These are phyloP conservation scores for Plasmodium inui DNA, from an alignment of 169 alveolate species.

Conservation along the genomic window DNA sequence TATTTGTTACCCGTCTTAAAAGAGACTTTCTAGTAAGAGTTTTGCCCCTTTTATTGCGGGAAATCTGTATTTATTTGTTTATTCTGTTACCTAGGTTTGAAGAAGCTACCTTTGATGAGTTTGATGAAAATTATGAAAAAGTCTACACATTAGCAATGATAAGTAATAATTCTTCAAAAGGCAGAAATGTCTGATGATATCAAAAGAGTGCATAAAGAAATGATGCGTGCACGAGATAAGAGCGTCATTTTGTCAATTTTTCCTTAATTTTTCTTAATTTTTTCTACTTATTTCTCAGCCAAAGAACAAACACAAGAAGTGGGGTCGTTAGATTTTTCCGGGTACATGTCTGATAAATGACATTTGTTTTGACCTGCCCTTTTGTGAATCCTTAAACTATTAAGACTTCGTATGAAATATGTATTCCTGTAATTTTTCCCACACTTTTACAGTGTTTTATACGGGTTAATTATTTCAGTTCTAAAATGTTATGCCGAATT, in stretches of 20 bases:
- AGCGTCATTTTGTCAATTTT: not conserved
- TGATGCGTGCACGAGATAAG: not conserved
- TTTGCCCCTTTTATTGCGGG: not conserved
- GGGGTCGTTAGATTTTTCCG: slow-evolving; percentile 1
- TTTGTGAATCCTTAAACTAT: not conserved
- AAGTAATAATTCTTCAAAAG: slow-evolving; percentile 34
- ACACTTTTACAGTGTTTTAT: not conserved
- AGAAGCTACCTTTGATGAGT: slow-evolving; percentile 58
- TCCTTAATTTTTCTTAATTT: slow-evolving; percentile 1
- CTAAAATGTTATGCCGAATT: not conserved
- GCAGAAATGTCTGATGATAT: not conserved
- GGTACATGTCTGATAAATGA: slow-evolving; percentile 11
- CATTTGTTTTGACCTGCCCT: not conserved
- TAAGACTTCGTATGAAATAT: not conserved
- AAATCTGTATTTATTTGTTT: not conserved
- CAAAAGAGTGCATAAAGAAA: not conserved
- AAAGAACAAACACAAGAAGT: slow-evolving; percentile 4
- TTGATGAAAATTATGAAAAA: slow-evolving; percentile 53
- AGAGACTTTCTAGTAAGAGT: not conserved
- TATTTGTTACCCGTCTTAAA: not conserved
- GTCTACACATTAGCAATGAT: slow-evolving; percentile 69
- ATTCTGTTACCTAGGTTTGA: slow-evolving; percentile 24
- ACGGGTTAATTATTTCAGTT: not conserved
- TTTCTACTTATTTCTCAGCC: slow-evolving; percentile 22
- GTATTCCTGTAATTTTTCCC: not conserved